A percentile compares a stretch with the other conserved stretches of the same genome.
These are phyloP conservation scores for Scheffersomyces quercinus DNA, from an alignment of 1,139 yeast genomes.

Conservation along the genomic window DNA sequence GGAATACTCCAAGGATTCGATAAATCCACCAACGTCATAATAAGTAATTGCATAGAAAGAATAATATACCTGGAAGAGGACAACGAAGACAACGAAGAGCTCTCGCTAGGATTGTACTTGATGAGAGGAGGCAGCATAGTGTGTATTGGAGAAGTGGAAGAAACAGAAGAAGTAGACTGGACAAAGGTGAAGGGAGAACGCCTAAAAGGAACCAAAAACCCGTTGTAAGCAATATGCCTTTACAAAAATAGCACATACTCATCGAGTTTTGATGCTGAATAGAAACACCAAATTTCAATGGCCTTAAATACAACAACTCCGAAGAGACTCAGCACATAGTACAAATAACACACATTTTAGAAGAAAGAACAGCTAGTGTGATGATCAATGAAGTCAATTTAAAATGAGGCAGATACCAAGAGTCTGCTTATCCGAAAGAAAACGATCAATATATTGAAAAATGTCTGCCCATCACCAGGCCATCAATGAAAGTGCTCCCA, in stretches of 20 bases:
- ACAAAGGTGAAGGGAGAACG: conserved; percentile 38
- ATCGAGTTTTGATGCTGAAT: too few relatives aligned
- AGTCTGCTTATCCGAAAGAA: too few relatives aligned
- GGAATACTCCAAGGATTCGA: conserved; percentile 84
- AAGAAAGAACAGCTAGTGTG: not conserved
- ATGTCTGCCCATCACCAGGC: too few relatives aligned
- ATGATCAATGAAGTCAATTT: not conserved
- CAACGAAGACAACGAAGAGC: conserved; percentile 51
- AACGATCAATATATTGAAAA: too few relatives aligned
- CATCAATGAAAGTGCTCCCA: too few relatives aligned
- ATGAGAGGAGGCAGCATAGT: conserved; percentile 85
- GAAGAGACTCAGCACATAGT: too few relatives aligned
- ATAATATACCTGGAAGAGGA: conserved; percentile 41
- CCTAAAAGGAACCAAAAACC: conserved; percentile 45
- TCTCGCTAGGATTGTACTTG: conserved; percentile 60
- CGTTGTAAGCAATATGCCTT: conserved; percentile 20
- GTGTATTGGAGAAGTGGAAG: conserved; percentile 70
- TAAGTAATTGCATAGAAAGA: conserved; percentile 61
- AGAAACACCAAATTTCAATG: too few relatives aligned
- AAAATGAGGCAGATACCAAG: not conserved
- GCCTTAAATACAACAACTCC: too few relatives aligned
- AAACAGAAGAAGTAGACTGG: conserved; percentile 61
- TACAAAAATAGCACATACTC: too few relatives aligned
- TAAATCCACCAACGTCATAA: conserved; percentile 71
- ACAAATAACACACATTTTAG: not conserved